Evolutionary conservation across 1,284 basidiomycete species (phyloP).

Genomic region (Moniliella sp.): DNA sequence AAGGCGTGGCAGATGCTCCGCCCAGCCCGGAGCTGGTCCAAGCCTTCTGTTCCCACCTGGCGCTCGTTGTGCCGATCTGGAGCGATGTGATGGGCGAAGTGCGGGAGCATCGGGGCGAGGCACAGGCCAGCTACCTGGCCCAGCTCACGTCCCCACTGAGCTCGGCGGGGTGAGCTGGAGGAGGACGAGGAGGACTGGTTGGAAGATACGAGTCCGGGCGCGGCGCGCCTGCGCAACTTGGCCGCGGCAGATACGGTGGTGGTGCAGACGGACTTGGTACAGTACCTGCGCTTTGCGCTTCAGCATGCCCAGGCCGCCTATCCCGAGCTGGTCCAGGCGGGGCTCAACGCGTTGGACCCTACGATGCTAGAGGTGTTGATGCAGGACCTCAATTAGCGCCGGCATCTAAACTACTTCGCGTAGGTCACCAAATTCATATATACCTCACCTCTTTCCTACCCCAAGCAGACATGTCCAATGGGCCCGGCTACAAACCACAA

Average conservation of each 20-base stretch:
- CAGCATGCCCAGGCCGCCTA: slow-evolving; percentile 8
- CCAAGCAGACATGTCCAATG: too few relatives aligned
- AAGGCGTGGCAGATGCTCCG: slow-evolving; percentile 1
- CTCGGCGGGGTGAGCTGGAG: slow-evolving; percentile 6
- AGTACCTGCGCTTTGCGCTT: slow-evolving; percentile 10
- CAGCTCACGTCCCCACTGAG: slow-evolving; percentile 10
- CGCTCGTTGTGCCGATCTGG: slow-evolving; percentile 21
- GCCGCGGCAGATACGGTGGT: slow-evolving; percentile 13
- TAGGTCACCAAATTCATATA: too few relatives aligned
- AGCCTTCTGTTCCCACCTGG: slow-evolving; percentile 6
- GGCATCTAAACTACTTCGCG: too few relatives aligned
- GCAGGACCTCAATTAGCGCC: slow-evolving; percentile 1
- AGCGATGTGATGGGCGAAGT: slow-evolving; percentile 20
- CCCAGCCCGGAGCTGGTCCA: slow-evolving; percentile 1
- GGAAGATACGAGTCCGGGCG: slow-evolving; percentile 18
- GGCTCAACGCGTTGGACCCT: slow-evolving; percentile 14
- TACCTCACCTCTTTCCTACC: too few relatives aligned
- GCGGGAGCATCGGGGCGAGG: slow-evolving; percentile 5
- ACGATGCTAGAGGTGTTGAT: slow-evolving; percentile 20
- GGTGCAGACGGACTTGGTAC: slow-evolving; percentile 7
- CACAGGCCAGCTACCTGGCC: background rate
- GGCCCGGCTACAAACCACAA: too few relatives aligned
- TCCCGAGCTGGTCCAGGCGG: slow-evolving; percentile 5
- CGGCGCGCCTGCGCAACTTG: slow-evolving; percentile 10
- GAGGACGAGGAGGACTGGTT: slow-evolving; percentile 11